Conservation (phyloP, 1,139 yeast species). For the Keqinozyma sinolaborantium region DNA sequence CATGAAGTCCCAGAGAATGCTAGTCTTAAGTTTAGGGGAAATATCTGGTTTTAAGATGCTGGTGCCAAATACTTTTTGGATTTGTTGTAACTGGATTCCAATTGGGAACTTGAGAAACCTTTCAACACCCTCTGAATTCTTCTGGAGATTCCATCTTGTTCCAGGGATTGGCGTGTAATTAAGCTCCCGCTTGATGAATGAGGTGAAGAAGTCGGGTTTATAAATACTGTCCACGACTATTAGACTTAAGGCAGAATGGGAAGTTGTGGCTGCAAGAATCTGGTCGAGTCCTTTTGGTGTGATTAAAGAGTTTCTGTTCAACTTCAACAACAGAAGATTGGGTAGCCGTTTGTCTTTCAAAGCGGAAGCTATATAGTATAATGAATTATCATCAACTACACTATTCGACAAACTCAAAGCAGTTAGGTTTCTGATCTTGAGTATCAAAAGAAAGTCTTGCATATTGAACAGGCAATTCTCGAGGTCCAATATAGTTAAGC, state of each 20-base stretch:
- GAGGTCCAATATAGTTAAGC: conserved; percentile 18
- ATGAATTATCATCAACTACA: conserved; percentile 27
- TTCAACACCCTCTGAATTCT: no score
- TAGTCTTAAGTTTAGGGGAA: neutral
- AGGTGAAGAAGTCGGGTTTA: neutral
- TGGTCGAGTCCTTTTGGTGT: neutral
- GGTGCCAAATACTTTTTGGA: no score
- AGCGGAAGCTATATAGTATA: conserved; percentile 21
- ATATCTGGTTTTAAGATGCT: no score
- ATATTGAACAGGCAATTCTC: conserved; percentile 11
- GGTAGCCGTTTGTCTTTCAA: conserved; percentile 21
- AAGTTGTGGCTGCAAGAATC: neutral
- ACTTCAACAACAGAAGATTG: conserved; percentile 19
- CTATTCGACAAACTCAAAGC: conserved; percentile 32
- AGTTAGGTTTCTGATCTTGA: conserved; percentile 26
- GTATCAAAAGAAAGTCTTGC: conserved; percentile 24
- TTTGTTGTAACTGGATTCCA: neutral
- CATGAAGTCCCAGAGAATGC: neutral
- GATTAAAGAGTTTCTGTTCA: conserved; percentile 10
- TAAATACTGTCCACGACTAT: neutral
- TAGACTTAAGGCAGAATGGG: neutral
- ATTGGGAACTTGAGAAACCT: neutral
- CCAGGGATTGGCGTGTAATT: neutral
- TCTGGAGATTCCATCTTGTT: neutral
- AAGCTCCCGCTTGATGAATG: neutral